phyloP scores from a whole-genome alignment of 257 asterid genomes.

The Verbascum thapsus region DNA sequence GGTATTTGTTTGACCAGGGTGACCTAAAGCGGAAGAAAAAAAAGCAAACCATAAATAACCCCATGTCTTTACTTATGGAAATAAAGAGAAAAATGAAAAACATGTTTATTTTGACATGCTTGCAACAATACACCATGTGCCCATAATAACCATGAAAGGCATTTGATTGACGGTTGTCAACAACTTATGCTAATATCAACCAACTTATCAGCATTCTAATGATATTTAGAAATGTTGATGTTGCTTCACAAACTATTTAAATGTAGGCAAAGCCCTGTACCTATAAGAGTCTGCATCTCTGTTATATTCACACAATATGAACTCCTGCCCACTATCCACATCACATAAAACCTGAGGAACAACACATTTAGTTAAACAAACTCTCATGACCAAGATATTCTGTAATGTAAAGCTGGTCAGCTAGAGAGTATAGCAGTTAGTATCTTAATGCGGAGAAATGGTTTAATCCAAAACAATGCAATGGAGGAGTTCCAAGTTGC shows the following conservation, averaged over 20 bases:
- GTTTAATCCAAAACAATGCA: not conserved
- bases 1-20: slow-evolving; percentile 92
- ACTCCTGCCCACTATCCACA: slow-evolving; percentile 79
- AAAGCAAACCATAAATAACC: slow-evolving; percentile 20
- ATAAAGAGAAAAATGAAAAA: not conserved
- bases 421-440: slow-evolving; percentile 2
- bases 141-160: not conserved
- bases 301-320: slow-evolving; percentile 90
- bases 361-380: slow-evolving; percentile 15
- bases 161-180: not conserved
- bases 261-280: slow-evolving; percentile 35
- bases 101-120: slow-evolving; percentile 13
- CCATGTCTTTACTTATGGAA: not conserved
- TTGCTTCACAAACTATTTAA: slow-evolving; percentile 10
- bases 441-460: not conserved
- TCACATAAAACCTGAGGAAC: slow-evolving; percentile 76
- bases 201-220: slow-evolving; percentile 9
- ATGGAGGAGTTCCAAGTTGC: slow-evolving; percentile 4
- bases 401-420: not conserved
- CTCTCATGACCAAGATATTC: not conserved
- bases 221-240: not conserved
- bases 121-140: slow-evolving; percentile 16
- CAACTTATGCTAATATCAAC: not conserved
- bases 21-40: slow-evolving; percentile 57
- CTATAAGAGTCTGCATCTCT: slow-evolving; percentile 99